Evolutionary conservation across 1,139 yeast species (phyloP), one percentile per base, ranked within the genome.

Genomic region (Geotrichum australiense): DNA sequence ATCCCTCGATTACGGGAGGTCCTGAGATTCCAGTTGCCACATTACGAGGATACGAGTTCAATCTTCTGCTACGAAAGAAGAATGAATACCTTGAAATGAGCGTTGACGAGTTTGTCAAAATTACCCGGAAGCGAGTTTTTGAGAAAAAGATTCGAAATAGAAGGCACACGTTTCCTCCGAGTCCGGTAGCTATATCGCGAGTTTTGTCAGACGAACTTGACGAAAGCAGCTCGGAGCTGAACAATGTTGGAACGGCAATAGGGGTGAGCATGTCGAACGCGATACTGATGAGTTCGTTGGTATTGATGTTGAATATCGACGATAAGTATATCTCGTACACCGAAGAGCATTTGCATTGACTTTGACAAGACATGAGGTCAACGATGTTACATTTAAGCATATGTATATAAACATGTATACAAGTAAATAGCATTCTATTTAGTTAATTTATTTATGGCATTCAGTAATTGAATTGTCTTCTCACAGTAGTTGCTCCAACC

Each of bases 301-400:
- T 41, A 5, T 20, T 42, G 16, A 42, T 42, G 42, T 25, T 42
- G 14, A 38, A 37, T 26, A 35, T 42, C 8, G 41, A 37, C 33
- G 42, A 42, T 8, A 33, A 39, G n/a, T n/a, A 31, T 20, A 20
- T 31, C n/a, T 14, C 32, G 7, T 29, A 8, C 12, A n/a, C n/a
- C n/a, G n/a, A n/a, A n/a, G n/a, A n/a, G n/a, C n/a, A n/a, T n/a
- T n/a, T n/a, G n/a, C n/a, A n/a, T n/a, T n/a, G n/a, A n/a, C n/a
- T n/a, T n/a, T n/a, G n/a, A n/a, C n/a, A n/a, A n/a, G n/a, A n/a
- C n/a, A n/a, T n/a, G n/a, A n/a, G n/a, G n/a, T n/a, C n/a, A n/a
- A n/a, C n/a, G n/a, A n/a, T n/a, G n/a, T n/a, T n/a, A n/a, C n/a
- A n/a, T n/a, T n/a, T n/a, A n/a, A n/a, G n/a, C n/a, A n/a, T n/a